phyloP scores from a whole-genome alignment of 345 rosid species.

The Populus simonii region DNA sequence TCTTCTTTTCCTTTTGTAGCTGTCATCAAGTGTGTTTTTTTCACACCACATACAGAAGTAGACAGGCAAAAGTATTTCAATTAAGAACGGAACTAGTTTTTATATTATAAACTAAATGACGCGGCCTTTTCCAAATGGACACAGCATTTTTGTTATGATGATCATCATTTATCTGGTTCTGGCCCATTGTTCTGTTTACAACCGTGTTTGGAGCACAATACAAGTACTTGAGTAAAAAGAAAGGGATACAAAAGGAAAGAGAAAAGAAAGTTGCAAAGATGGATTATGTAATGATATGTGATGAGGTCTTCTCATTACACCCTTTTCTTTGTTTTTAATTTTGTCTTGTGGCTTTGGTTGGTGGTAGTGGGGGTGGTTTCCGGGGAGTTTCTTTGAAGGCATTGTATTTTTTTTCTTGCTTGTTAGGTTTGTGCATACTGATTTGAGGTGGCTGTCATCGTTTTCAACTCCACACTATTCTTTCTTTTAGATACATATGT shows the following conservation, averaged over 20 bases:
- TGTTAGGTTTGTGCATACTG: conserved; percentile 34
- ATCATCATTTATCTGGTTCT: conserved; percentile 4
- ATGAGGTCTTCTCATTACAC: conserved; percentile 28
- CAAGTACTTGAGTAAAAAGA: conserved; percentile 15
- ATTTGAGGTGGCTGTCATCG: conserved; percentile 30
- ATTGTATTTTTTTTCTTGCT: conserved; percentile 49
- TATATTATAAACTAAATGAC: not conserved
- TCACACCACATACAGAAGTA: not conserved
- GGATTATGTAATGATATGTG: conserved; percentile 10
- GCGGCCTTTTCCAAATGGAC: not conserved
- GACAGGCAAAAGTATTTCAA: not conserved
- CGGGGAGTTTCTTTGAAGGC: conserved; percentile 87
- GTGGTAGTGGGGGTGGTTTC: conserved; percentile 86
- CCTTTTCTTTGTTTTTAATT: conserved; percentile 22
- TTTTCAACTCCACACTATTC: conserved; percentile 10
- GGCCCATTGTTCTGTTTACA: not conserved
- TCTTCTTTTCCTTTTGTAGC: not conserved
- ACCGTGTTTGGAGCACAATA: not conserved
- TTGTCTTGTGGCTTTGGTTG: conserved; percentile 48
- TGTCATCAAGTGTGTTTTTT: not conserved
- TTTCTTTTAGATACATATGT: conserved; percentile 26
- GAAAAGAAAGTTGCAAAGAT: conserved; percentile 4
- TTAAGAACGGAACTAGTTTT: not conserved
- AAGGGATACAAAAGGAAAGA: conserved; percentile 16
- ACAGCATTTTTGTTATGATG: not conserved